These are phyloP conservation scores for Avena insularis DNA, from an alignment of 176 grass and related monocot species.

Conservation along the genomic window DNA sequence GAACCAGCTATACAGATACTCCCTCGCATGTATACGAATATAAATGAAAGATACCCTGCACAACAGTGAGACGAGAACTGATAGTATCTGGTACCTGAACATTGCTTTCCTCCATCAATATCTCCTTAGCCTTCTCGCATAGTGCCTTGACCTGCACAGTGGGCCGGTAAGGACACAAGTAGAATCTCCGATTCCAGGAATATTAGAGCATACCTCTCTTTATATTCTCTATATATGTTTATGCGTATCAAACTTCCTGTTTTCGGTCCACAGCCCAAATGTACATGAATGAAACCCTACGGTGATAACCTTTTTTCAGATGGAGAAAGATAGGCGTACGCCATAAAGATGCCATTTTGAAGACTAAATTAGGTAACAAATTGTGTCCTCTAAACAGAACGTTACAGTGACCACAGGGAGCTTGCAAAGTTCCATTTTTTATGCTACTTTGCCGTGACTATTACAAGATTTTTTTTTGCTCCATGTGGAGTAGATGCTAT, in stretches of 20 bases:
- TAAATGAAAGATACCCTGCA: constrained; percentile 19
- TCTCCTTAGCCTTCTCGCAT: constrained; percentile 97
- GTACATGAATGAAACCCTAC: not conserved
- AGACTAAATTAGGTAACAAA: not conserved
- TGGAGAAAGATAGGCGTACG: not conserved
- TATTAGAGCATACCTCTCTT: constrained; percentile 27
- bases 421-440: constrained; percentile 27
- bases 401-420: not conserved
- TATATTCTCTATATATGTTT: constrained; percentile 16
- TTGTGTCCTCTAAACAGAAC: not conserved
- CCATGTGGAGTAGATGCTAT: too few species aligned
- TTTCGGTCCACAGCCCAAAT: constrained; percentile 27
- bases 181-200: constrained; percentile 37
- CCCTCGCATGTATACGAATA: not conserved
- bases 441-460: constrained; percentile 4
- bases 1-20: not conserved
- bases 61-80: constrained; percentile 18
- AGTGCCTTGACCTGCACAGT: constrained; percentile 78
- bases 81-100: constrained; percentile 69
- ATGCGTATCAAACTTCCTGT: constrained; percentile 30
- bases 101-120: constrained; percentile 97
- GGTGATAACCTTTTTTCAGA: not conserved
- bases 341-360: constrained; percentile 23
- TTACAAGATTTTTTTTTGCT: constrained; percentile 6
- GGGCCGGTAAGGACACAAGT: not conserved